phyloP scores from a whole-genome alignment of 202 grass and related monocot genomes.

The Saccharum hybrid region DNA sequence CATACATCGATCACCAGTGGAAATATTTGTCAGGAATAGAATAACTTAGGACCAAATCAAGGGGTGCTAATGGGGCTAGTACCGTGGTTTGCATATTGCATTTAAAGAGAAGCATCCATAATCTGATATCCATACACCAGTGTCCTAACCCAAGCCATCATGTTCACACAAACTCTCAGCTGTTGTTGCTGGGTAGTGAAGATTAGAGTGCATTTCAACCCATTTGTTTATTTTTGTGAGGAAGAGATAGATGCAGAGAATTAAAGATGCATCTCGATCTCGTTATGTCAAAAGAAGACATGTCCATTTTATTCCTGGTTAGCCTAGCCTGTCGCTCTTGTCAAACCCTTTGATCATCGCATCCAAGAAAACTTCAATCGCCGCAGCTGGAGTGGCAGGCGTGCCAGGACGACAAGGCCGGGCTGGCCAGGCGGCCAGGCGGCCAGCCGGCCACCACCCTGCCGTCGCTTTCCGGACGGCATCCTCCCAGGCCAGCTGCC shows the following conservation, averaged over 20 bases:
- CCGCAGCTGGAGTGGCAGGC: conserved; percentile 9
- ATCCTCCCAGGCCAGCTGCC: conserved; percentile 3
- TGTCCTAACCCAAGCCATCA: not conserved
- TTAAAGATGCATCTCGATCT: not conserved
- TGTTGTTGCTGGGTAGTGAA: not conserved
- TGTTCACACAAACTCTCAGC: conserved; percentile 8
- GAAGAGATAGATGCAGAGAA: not conserved
- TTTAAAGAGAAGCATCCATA: no score
- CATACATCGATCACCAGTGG: not conserved
- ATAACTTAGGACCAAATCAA: not conserved
- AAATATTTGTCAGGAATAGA: not conserved
- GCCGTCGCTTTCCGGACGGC: conserved; percentile 39
- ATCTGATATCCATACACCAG: not conserved
- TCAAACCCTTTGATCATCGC: conserved; percentile 30
- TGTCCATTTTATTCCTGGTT: not conserved
- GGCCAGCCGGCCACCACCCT: not conserved
- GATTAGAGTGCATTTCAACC: not conserved
- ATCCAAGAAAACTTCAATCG: conserved; percentile 29
- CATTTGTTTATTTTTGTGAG: not conserved
- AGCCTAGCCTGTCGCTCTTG: not conserved
- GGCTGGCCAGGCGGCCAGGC: not conserved
- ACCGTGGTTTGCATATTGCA: not conserved
- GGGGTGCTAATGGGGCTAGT: not conserved
- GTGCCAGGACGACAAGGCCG: conserved; percentile 26
- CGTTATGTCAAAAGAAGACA: not conserved